Evolutionary conservation across 345 rosid genomes (phyloP), one percentile per base, ranked within the genome.

Genomic region (Brassica rapa): DNA sequence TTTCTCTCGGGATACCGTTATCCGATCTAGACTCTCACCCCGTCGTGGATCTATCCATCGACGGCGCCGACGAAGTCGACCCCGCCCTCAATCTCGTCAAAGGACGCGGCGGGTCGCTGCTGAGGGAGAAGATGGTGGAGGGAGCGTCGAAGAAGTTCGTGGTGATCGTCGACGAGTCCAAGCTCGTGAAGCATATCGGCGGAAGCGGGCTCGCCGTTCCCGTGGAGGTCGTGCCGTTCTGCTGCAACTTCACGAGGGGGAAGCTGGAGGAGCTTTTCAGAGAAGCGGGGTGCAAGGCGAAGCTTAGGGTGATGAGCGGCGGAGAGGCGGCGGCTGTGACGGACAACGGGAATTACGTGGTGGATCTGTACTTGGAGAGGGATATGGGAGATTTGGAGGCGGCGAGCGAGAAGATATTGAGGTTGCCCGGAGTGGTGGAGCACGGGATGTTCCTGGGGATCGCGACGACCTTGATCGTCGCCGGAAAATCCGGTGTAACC

Each of bases 41-140:
- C 0, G 25, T 66, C 72, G 77, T 95, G 62, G 97, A 95, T 82
- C 84, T 95, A 68, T 94, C 97, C 0, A 95, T 95, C 71, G 98
- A 95, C 67, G 99, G 99, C 27, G 99, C 99, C 11, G 99, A 95
- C 29, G 98, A 95, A 82, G 98, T 95, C n/a, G 99, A 93, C 79
- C 86, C 90, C 0, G 51, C 61, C 30, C 87, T 95, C 68, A 91
- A 95, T 68, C 76, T 95, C 27, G 99, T 93, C 8, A 95, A 95
- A 67, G 99, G 98, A 56, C 84, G 98, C 33, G 98, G 99, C 16
- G 98, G 98, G 73, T 93, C 99, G 1, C 56, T 95, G 7, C 66
- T 95, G 6, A 79, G 99, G 37, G 99, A 95, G 87, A 95, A 95
- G 76, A 95, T 95, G 99, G 84, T 95, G 24, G 97, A 93, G 81